Evolutionary conservation across 2,329 filamentous ascomycete genomes (phyloP).

Genomic region (Colletotrichum neosansevieriae): DNA sequence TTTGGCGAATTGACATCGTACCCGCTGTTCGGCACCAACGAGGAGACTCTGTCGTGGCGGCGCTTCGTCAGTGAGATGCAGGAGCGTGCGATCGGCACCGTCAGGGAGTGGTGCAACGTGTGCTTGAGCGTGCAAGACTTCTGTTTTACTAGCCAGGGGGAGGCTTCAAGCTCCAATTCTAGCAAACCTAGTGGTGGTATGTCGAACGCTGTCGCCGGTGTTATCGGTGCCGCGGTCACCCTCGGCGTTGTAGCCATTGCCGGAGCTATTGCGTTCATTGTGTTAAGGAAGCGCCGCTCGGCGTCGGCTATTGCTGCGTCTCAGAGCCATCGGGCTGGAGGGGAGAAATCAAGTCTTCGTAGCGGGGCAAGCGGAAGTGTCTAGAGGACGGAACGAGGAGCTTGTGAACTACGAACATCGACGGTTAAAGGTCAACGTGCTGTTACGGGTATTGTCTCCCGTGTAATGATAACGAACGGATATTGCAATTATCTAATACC

Average conservation of each 20-base stretch:
- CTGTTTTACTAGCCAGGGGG: conserved; percentile 48
- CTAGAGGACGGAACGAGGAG: neutral
- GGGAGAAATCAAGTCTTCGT: conserved; percentile 23
- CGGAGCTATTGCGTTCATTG: conserved; percentile 22
- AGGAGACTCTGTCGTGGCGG: conserved; percentile 47
- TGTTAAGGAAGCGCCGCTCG: conserved; percentile 21
- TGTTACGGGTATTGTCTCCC: neutral
- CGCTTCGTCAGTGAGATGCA: conserved; percentile 47
- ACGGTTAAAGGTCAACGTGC: too few relatives aligned
- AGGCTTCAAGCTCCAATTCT: conserved; percentile 25
- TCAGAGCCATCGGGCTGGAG: neutral
- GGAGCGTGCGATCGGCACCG: conserved; percentile 46
- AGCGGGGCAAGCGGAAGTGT: conserved; percentile 3
- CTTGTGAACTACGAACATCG: too few relatives aligned
- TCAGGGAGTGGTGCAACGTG: conserved; percentile 48
- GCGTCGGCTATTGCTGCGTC: neutral
- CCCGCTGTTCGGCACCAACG: conserved; percentile 47
- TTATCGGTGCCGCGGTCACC: conserved; percentile 50
- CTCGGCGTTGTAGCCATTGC: conserved; percentile 45
- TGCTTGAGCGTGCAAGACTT: conserved; percentile 47
- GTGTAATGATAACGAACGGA: neutral
- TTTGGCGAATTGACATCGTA: conserved; percentile 45
- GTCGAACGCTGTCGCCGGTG: conserved; percentile 50
- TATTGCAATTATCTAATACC: neutral
- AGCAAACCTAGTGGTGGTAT: conserved; percentile 42